phyloP scores from a whole-genome alignment of 179 eudicot species.

The Camellia oleifera region DNA sequence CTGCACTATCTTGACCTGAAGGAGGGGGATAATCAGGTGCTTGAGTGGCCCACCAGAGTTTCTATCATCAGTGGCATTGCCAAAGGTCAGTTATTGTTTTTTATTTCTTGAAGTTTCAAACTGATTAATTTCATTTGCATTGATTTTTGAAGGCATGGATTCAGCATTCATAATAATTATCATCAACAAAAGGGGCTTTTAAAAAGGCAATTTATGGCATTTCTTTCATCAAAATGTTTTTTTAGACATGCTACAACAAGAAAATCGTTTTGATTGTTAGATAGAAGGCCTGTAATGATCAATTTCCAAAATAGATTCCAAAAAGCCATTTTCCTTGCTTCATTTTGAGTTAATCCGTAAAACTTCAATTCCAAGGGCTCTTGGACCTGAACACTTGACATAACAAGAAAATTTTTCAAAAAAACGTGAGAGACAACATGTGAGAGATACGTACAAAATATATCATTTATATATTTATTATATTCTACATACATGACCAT shows the following conservation, averaged over 20 bases:
- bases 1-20: conserved; percentile 43
- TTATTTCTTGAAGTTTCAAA: background rate
- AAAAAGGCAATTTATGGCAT: background rate
- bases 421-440: too few species aligned
- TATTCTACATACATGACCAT: too few species aligned
- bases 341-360: background rate
- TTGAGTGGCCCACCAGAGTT: conserved; percentile 60
- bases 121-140: background rate
- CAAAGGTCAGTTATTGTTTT: conserved; percentile 39
- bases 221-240: background rate
- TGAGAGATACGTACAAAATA: too few species aligned
- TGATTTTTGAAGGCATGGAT: background rate
- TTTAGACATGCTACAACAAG: background rate
- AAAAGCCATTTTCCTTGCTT: background rate
- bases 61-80: conserved; percentile 60
- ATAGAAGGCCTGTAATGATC: background rate
- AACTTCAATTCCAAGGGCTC: background rate
- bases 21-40: conserved; percentile 30
- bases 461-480: too few species aligned
- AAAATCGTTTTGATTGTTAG: background rate
- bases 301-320: background rate
- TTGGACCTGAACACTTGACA: too few species aligned
- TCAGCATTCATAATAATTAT: background rate
- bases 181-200: background rate
- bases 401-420: too few species aligned